A percentile compares a stretch with the other conserved stretches of the same genome.
Evolutionary conservation across 257 asterid species (phyloP).

Genomic region (Anisodus tanguticus): DNA sequence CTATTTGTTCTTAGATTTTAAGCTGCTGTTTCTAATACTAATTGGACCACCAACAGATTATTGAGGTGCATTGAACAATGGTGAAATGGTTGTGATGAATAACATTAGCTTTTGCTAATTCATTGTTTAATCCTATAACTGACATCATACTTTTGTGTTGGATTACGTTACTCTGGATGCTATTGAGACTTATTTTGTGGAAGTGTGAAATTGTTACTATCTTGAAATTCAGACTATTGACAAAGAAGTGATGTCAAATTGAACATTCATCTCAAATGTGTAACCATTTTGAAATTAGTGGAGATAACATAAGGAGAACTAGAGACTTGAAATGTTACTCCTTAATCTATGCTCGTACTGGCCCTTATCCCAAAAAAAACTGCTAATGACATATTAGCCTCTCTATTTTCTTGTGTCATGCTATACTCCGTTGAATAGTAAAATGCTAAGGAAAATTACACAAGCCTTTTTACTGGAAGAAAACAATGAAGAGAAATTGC

Average conservation of each 20-base stretch:
- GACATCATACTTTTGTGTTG: neutral
- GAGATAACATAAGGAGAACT: neutral
- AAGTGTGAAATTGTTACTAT: neutral
- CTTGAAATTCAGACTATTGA: neutral
- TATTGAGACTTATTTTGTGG: neutral
- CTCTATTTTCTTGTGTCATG: neutral
- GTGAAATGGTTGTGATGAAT: neutral
- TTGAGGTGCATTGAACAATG: neutral
- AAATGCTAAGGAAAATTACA: neutral
- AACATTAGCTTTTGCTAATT: neutral
- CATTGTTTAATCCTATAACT: neutral
- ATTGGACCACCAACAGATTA: neutral
- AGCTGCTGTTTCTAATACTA: neutral
- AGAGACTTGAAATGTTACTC: neutral
- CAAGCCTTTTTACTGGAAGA: neutral
- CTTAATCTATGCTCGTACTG: neutral
- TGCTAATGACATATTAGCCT: neutral
- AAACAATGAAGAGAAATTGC: neutral
- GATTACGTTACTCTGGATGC: neutral
- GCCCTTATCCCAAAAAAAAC: neutral
- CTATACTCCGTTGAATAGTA: neutral
- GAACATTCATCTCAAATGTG: neutral
- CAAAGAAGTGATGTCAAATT: neutral
- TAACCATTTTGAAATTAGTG: neutral
- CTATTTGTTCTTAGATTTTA: slow-evolving; percentile 6